Conservation (phyloP, 768 basidiomycete species). For the Russula virescens region DNA sequence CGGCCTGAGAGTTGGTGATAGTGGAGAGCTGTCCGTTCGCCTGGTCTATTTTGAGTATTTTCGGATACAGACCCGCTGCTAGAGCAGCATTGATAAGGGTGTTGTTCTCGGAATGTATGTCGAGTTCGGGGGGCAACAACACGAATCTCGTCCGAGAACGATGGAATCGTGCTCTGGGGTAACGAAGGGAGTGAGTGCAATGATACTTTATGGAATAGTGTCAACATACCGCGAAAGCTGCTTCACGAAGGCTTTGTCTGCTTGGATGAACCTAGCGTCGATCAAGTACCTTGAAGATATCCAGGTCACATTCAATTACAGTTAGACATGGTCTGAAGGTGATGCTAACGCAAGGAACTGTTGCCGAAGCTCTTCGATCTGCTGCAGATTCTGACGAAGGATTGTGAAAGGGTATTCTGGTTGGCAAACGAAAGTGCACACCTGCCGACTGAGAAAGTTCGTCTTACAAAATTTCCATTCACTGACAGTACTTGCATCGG, state of each 20-base stretch:
- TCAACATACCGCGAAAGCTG: constrained; percentile 59
- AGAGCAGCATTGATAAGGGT: constrained; percentile 75
- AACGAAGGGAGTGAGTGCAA: not conserved
- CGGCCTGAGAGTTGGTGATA: constrained; percentile 72
- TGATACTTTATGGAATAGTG: not conserved
- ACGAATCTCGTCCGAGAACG: constrained; percentile 75
- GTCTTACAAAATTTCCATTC: constrained; percentile 72
- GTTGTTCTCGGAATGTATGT: constrained; percentile 61
- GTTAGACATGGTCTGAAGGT: not conserved
- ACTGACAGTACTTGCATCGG: constrained; percentile 41
- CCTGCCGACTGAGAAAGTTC: constrained; percentile 82
- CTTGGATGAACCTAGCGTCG: constrained; percentile 79
- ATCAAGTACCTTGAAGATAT: constrained; percentile 61
- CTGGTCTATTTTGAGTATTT: constrained; percentile 69
- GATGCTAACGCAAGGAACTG: constrained; percentile 41
- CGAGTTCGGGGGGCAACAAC: constrained; percentile 59
- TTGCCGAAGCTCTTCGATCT: constrained; percentile 93
- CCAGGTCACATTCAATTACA: constrained; percentile 9
- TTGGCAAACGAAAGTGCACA: constrained; percentile 27
- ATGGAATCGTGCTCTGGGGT: constrained; percentile 61
- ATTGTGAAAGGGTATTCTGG: not conserved
- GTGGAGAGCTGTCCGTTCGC: constrained; percentile 63
- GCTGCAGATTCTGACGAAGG: constrained; percentile 68
- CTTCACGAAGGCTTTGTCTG: constrained; percentile 55
- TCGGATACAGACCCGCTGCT: constrained; percentile 85